Evolutionary conservation across 2,329 filamentous ascomycete genomes (phyloP), one percentile per base, ranked within the genome.

Genomic region (Sphaceloma murrayae): DNA sequence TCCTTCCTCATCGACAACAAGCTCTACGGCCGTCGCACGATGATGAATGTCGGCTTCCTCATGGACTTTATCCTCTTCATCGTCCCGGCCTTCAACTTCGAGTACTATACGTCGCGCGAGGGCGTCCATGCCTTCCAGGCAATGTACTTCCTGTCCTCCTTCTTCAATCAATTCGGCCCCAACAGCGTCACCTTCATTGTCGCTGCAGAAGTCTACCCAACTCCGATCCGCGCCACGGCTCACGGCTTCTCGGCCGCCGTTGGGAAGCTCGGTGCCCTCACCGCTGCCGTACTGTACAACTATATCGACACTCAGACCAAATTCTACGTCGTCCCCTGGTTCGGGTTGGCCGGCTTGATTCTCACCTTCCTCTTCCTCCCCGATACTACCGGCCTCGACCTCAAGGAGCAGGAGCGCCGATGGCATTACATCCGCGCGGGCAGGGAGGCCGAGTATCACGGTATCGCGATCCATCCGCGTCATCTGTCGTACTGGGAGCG

Each of bases 91-190:
- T 94, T 94, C 74, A 72, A 85, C 59, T 94, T 80, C 69, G 62
- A 84, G 0, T 87, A 91, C 75, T 95, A 87, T 70, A 86, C 76
- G 14, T 71, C 70, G 39, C 67, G 73, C 1, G 69, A 70, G 4
- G 77, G 85, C 56, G 82, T 95, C 62, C 79, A 85, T 58, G 70
- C 74, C n/a, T 96, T 96, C 80, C 88, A 95, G 70, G 79, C 88
- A 60, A 94, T 96, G 86, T 95, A 95, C 74, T 95, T 94, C 69
- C 64, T 96, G 54, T 94, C 86, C 5, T 94, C 85, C 17, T 96
- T 96, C 73, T 96, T 96, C 80, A 95, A 95, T 74, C 89, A 96
- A 63, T 96, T 96, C 58, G 89, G 89, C 9, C 89, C 89, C 65
- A 96, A 96, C 74, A 82, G 79, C 34, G 87, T 95, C 57, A 94